Conservation (phyloP, 169 alveolate genomes). For the Babesia divergens region DNA sequence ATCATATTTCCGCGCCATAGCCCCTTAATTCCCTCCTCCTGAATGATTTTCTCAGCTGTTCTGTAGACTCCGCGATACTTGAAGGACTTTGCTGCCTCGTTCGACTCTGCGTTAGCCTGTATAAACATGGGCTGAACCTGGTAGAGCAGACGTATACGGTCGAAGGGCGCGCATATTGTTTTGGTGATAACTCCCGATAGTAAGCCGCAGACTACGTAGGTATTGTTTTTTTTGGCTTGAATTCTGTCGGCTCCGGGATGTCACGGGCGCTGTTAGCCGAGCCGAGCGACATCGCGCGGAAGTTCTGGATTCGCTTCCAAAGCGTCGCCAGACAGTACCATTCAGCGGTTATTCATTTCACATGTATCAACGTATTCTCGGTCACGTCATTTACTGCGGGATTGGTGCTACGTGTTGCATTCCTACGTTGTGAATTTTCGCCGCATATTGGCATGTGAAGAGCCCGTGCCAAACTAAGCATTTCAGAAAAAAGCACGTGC, state of each 20-base stretch:
- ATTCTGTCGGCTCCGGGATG: background rate
- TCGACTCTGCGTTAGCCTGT: conserved; percentile 39
- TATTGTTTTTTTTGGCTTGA: conserved; percentile 42
- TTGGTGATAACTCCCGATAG: conserved; percentile 81
- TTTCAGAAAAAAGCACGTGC: too few species aligned
- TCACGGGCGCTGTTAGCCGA: background rate
- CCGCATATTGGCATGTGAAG: too few species aligned
- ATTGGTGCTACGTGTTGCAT: too few species aligned
- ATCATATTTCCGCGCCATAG: conserved; percentile 84
- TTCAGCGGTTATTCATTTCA: background rate
- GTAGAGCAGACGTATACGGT: conserved; percentile 78
- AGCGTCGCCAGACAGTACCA: background rate
- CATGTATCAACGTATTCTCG: too few species aligned
- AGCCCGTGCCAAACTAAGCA: too few species aligned
- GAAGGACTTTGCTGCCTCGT: background rate
- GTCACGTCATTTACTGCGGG: too few species aligned
- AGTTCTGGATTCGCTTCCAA: background rate
- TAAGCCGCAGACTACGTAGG: conserved; percentile 69
- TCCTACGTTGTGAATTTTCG: too few species aligned
- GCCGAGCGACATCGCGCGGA: conserved; percentile 13
- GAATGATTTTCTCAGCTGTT: conserved; percentile 69
- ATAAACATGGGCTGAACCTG: conserved; percentile 85
- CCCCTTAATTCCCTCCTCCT: conserved; percentile 81
- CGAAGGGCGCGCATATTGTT: conserved; percentile 85
- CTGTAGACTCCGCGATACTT: conserved; percentile 73